Base-by-base conservation (phyloP, 306 rosid genomes). In the Trifolium repens region DNA sequence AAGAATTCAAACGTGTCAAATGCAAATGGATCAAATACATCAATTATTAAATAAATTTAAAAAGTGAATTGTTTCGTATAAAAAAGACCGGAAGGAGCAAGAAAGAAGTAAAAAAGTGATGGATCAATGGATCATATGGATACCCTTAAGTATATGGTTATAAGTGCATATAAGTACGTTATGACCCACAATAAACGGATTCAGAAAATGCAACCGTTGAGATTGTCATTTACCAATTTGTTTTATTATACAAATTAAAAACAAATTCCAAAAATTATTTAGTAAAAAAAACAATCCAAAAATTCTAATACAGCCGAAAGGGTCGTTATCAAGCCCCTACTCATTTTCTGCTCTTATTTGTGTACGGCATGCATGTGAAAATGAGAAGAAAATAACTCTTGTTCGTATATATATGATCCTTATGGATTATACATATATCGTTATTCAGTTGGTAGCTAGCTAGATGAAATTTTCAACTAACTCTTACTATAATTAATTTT, bases 141-240 rank as follows among this genome's bases (percentile, higher is more conserved):
- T 26, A 24, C 44, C 10, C 8, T 30, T 30, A 46, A 30, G 4
- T 30, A 30, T 12, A 67, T 77, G 61, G 13, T 42, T 42, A 44
- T 11, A 19, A 52, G 58, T 53, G 19, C 60, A 43, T 43, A 53
- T 22, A 22, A 57, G 9, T 57, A 57, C 34, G 4, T 10, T 57
- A 57, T 22, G 63, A 24, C 26, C 77, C 73, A 70, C 77, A 69
- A 4, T 26, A 5, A 60, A 39, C 27, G 54, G 67, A 26, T 49
- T 67, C 30, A 74, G 60, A 17, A 47, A 24, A 17, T 75, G 63
- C 46, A 63, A 34, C 77, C 80, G 57, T 67, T 71, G 74, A n/a
- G 26, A 54, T 70, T 71, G 78, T 81, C 40, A 37, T 37, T 37
- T 37, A 37, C 69, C 42, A 37, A 55, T 55, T 71, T 72, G 66